A percentile compares a stretch with the other conserved stretches of the same genome.
Conservation (phyloP, 2,329 filamentous ascomycete genomes). For the Tolypocladium album region DNA sequence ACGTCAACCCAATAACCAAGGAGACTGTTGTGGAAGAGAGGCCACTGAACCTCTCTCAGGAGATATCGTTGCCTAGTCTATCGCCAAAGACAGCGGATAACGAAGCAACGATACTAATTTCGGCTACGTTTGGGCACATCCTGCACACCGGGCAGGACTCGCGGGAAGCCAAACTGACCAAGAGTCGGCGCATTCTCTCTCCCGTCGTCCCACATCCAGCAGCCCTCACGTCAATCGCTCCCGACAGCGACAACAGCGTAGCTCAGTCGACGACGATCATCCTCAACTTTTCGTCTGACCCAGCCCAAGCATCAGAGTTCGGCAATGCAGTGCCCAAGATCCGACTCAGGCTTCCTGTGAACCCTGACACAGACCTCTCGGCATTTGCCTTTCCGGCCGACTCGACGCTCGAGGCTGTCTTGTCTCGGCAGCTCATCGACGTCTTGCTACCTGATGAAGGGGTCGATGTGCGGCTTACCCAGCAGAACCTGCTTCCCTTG, state of each 20-base stretch:
- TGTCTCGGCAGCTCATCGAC: slow-evolving; percentile 23
- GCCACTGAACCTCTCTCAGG: neutral
- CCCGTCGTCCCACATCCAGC: slow-evolving; percentile 37
- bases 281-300: slow-evolving; percentile 33
- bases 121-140: slow-evolving; percentile 40
- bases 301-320: neutral
- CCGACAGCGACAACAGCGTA: slow-evolving; percentile 15
- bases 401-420: slow-evolving; percentile 20
- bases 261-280: slow-evolving; percentile 24
- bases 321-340: slow-evolving; percentile 10
- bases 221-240: slow-evolving; percentile 25
- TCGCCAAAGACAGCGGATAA: neutral
- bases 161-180: slow-evolving; percentile 1
- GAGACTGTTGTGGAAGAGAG: neutral
- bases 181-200: slow-evolving; percentile 26
- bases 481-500: slow-evolving; percentile 26
- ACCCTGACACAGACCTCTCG: slow-evolving; percentile 13
- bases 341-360: slow-evolving; percentile 20
- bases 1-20: slow-evolving; percentile 10
- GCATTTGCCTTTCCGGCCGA: slow-evolving; percentile 16
- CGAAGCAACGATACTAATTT: slow-evolving; percentile 12
- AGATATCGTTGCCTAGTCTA: neutral
- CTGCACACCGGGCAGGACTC: slow-evolving; percentile 23
- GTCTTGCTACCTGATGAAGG: slow-evolving; percentile 32
- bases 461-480: slow-evolving; percentile 37